Conservation (phyloP, 495 filamentous ascomycete species). For the Stereocaulon alpinum region DNA sequence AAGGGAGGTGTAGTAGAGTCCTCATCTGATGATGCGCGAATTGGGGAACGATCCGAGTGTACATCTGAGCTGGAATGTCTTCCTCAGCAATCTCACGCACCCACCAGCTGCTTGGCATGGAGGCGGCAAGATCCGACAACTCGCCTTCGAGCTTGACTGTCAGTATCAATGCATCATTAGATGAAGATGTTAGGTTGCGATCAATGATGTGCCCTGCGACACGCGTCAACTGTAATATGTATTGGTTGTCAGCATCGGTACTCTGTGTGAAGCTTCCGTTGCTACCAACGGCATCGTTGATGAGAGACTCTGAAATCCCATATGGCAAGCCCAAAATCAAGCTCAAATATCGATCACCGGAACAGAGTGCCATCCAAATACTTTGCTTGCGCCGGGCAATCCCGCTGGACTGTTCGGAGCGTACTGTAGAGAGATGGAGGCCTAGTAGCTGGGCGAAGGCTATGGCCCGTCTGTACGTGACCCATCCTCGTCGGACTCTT, state of each 20-base stretch:
- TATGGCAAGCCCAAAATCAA: constrained; percentile 44
- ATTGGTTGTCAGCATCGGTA: constrained; percentile 21
- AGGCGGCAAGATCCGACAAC: constrained; percentile 32
- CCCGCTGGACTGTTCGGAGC: not conserved
- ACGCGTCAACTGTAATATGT: constrained; percentile 28
- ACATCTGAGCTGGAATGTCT: constrained; percentile 18
- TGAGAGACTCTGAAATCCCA: constrained; percentile 31
- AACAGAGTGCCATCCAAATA: constrained; percentile 38
- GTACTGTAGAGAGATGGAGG: constrained; percentile 27
- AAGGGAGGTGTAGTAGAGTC: constrained; percentile 43
- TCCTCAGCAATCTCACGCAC: constrained; percentile 14
- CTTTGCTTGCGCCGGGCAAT: not conserved
- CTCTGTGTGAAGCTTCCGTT: constrained; percentile 17
- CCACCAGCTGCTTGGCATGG: constrained; percentile 31
- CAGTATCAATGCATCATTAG: constrained; percentile 15
- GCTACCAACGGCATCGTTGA: constrained; percentile 24
- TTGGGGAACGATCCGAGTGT: constrained; percentile 33
- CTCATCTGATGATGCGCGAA: constrained; percentile 38
- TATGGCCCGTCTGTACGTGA: constrained; percentile 36
- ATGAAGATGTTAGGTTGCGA: constrained; percentile 33
- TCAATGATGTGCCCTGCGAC: constrained; percentile 43
- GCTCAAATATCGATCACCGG: constrained; percentile 36
- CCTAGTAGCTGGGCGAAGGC: constrained; percentile 40
- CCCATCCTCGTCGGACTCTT: constrained; percentile 43
- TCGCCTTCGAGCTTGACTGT: constrained; percentile 41